phyloP scores from a whole-genome alignment of 2,329 filamentous ascomycete species.

The Coniochaeta pulveracea region DNA sequence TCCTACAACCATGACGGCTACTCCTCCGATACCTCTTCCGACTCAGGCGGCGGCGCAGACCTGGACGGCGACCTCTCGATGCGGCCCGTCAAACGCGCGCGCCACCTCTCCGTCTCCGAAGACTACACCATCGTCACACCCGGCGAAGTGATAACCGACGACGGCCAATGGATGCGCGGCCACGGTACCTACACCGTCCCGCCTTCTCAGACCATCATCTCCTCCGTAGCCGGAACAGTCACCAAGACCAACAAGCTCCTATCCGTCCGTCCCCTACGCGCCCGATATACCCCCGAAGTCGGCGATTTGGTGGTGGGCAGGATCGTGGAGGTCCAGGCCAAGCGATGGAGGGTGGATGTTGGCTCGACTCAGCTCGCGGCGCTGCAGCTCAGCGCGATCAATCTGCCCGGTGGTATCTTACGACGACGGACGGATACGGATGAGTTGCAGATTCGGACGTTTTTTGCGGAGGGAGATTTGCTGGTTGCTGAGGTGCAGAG shows the following conservation, averaged over 20 bases:
- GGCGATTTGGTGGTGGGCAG: conserved; percentile 90
- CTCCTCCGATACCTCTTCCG: conserved; percentile 28
- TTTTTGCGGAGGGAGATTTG: conserved; percentile 91
- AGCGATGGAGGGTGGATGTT: conserved; percentile 91
- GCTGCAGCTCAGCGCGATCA: conserved; percentile 81
- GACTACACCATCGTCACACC: conserved; percentile 64
- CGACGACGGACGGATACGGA: conserved; percentile 88
- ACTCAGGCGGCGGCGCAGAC: conserved; percentile 22
- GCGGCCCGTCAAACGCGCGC: conserved; percentile 27
- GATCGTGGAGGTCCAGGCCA: conserved; percentile 88
- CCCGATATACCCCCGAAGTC: conserved; percentile 90
- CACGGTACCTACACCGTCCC: conserved; percentile 77
- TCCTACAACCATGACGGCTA: conserved; percentile 8
- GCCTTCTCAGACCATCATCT: conserved; percentile 59
- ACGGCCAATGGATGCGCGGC: conserved; percentile 96
- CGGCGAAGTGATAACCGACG: conserved; percentile 76
- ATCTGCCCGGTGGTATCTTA: conserved; percentile 86
- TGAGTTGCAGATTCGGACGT: conserved; percentile 93
- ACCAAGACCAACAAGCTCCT: conserved; percentile 95
- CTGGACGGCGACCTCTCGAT: conserved; percentile 33
- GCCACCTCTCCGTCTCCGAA: conserved; percentile 13
- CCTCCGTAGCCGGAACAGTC: conserved; percentile 82
- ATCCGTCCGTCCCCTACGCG: conserved; percentile 78
- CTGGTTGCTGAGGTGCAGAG: conserved; percentile 91
- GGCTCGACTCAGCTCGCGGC: conserved; percentile 76